Evolutionary conservation across 2,329 filamentous ascomycete genomes (phyloP).

Genomic region (Alternaria ventricosa): DNA sequence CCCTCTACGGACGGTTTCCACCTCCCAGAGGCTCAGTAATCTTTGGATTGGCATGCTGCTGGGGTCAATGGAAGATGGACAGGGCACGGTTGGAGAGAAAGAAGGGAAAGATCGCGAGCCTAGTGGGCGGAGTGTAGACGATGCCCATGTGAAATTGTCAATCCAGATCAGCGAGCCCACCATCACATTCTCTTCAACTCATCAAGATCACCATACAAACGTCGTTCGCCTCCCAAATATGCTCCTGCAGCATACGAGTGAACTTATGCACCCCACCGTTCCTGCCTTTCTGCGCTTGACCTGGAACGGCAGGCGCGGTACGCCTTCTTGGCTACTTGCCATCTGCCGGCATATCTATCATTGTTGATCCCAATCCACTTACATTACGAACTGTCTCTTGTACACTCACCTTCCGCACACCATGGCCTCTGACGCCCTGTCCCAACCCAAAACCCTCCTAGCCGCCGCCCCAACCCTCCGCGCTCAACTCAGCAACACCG

Average conservation of each 20-base stretch:
- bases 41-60: neutral
- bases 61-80: neutral
- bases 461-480: slow-evolving; percentile 1
- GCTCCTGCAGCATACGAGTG: neutral
- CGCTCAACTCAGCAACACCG: slow-evolving; percentile 7
- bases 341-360: neutral
- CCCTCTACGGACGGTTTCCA: neutral
- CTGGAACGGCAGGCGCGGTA: neutral
- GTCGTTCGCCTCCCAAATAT: neutral
- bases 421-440: neutral
- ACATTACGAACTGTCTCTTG: no score
- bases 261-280: neutral
- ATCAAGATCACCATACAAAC: neutral
- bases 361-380: no score
- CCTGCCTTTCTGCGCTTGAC: neutral
- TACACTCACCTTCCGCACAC: neutral
- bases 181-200: no score
- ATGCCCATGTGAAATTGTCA: no score
- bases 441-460: slow-evolving; percentile 8
- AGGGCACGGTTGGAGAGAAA: neutral
- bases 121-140: neutral
- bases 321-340: neutral
- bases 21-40: neutral
- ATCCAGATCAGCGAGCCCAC: accelerated
- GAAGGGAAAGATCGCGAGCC: neutral